Conservation (phyloP, 2,329 filamentous ascomycete species). For the Xylaria digitata region DNA sequence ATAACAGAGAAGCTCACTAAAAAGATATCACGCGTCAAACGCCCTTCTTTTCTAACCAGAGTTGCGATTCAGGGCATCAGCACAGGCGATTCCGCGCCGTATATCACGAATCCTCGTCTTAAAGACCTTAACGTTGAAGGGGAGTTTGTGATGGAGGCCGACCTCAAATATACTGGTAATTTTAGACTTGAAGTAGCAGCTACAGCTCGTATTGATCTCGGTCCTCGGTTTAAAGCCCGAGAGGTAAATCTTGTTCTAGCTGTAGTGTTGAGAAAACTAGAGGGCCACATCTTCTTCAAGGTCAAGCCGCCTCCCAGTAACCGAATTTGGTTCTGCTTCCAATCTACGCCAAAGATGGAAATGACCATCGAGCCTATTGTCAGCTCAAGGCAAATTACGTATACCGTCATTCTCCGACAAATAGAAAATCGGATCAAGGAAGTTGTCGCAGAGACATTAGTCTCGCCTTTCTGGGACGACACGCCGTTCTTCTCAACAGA, state of each 20-base stretch:
- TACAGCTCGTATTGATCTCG: constrained; percentile 92
- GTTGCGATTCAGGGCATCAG: constrained; percentile 86
- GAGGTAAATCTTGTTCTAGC: constrained; percentile 92
- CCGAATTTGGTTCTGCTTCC: constrained; percentile 94
- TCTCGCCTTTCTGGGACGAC: constrained; percentile 96
- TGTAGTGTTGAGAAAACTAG: constrained; percentile 83
- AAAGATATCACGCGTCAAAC: constrained; percentile 94
- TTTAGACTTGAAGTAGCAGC: constrained; percentile 91
- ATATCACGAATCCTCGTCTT: constrained; percentile 87
- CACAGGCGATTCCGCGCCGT: constrained; percentile 86
- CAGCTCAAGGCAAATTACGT: constrained; percentile 94
- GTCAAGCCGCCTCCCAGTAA: constrained; percentile 97
- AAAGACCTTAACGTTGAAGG: constrained; percentile 93
- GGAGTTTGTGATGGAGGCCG: constrained; percentile 86
- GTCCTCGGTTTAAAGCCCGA: constrained; percentile 85
- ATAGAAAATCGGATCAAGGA: constrained; percentile 97
- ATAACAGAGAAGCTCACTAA: constrained; percentile 90
- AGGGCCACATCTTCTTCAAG: constrained; percentile 85
- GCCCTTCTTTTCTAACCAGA: constrained; percentile 87
- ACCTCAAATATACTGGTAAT: constrained; percentile 88
- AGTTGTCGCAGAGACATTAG: constrained; percentile 90
- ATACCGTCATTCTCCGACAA: constrained; percentile 87
- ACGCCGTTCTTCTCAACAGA: constrained; percentile 88
- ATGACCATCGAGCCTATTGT: constrained; percentile 96
- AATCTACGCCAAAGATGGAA: constrained; percentile 92